A percentile compares a stretch with the other conserved stretches of the same genome.
These are phyloP conservation scores for Brassica cretica DNA, from an alignment of 345 rosid genomes.

Conservation along the genomic window DNA sequence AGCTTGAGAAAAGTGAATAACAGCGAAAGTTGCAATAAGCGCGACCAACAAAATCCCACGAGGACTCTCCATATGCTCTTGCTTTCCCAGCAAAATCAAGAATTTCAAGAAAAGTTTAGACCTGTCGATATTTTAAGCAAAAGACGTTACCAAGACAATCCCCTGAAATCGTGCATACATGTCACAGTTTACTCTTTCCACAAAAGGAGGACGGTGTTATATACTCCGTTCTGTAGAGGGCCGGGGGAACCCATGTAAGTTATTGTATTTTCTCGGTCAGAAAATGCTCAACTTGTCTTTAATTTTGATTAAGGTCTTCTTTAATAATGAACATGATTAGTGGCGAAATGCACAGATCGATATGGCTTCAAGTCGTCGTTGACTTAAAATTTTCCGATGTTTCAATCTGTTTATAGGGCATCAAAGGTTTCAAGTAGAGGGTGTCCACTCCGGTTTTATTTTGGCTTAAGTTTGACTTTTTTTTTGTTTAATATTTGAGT, in stretches of 20 bases:
- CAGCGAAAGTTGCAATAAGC: not conserved
- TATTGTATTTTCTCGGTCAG: conserved; percentile 4
- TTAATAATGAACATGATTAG: not conserved
- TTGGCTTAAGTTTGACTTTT: not conserved
- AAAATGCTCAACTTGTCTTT: conserved; percentile 9
- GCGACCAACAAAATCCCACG: conserved; percentile 16
- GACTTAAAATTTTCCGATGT: not conserved
- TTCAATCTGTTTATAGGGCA: conserved; percentile 3
- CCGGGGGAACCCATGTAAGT: not conserved
- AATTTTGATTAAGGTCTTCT: not conserved
- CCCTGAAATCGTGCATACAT: conserved; percentile 18
- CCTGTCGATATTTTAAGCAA: conserved; percentile 1
- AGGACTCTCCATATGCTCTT: conserved; percentile 21
- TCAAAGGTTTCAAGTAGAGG: not conserved
- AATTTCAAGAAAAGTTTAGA: not conserved
- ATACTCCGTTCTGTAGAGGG: not conserved
- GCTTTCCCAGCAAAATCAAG: not conserved
- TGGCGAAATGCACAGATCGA: not conserved
- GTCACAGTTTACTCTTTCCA: not conserved
- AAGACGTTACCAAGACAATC: not conserved
- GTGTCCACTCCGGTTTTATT: not conserved
- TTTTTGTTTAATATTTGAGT: not conserved
- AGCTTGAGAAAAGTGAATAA: conserved; percentile 23
- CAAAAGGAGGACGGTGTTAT: not conserved
- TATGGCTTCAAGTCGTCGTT: not conserved